Evolutionary conservation across 495 filamentous ascomycete species (phyloP).

Genomic region (Annulohypoxylon bovei): DNA sequence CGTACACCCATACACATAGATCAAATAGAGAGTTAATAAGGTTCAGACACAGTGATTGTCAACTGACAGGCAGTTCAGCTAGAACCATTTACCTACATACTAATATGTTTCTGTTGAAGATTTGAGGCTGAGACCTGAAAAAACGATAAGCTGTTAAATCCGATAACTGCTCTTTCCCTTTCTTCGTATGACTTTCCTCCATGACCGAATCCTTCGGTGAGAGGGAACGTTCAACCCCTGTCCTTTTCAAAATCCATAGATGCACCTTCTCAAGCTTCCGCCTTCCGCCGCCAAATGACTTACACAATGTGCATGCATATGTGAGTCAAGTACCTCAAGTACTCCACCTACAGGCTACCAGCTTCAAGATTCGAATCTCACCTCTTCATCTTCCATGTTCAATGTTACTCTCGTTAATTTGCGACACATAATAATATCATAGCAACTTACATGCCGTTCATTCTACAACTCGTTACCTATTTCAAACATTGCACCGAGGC

Average conservation of each 20-base stretch:
- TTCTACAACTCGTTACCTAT: not conserved
- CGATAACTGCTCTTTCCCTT: not conserved
- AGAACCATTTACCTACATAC: not conserved
- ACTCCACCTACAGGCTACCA: no score
- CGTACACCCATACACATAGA: not conserved
- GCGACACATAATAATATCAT: not conserved
- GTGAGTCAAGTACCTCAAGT: not conserved
- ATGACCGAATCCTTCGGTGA: slow-evolving; percentile 1
- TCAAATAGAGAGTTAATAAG: not conserved
- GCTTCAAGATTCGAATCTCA: not conserved
- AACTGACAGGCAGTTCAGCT: not conserved
- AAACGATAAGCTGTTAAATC: not conserved
- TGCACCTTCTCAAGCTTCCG: not conserved
- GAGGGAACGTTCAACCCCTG: not conserved
- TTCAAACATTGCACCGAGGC: not conserved
- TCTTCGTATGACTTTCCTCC: not conserved
- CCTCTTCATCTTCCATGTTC: not conserved
- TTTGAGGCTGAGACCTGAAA: slow-evolving; percentile 4
- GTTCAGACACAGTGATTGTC: no score
- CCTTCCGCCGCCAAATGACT: not conserved
- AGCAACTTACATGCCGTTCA: not conserved
- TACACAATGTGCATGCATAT: not conserved
- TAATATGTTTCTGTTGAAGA: not conserved
- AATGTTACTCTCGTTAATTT: not conserved
- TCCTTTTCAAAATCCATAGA: not conserved